Conservation (phyloP, 257 asterid species). For the Solanum peruvianum region DNA sequence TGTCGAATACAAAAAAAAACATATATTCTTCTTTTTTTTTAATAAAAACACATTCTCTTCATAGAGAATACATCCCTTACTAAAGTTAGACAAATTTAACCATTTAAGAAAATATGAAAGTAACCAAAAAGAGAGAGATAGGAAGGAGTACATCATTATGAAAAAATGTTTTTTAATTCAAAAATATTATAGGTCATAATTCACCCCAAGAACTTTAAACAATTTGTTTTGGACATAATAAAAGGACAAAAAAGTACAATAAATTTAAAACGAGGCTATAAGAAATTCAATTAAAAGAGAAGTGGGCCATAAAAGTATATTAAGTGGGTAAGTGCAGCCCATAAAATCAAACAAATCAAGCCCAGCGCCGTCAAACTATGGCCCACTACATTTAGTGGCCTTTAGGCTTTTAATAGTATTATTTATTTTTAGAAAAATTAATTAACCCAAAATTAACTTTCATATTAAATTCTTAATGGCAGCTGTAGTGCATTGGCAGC, state of each 20-base stretch:
- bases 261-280: not conserved
- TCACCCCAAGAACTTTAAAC: not conserved
- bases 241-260: not conserved
- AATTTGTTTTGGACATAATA: not conserved
- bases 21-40: no score
- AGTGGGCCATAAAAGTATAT: conserved; percentile 16
- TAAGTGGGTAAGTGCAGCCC: not conserved
- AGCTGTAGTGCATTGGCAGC: not conserved
- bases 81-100: not conserved
- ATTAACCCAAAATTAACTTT: not conserved
- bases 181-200: not conserved
- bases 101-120: not conserved
- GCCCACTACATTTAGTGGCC: conserved; percentile 1
- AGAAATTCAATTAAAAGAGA: conserved; percentile 2
- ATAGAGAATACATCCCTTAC: not conserved
- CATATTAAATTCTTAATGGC: not conserved
- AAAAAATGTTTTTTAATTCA: not conserved
- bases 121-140: not conserved
- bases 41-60: not conserved
- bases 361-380: conserved; percentile 11
- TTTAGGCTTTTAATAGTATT: not conserved
- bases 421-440: not conserved
- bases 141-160: no score
- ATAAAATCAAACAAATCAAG: not conserved
- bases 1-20: not conserved